These are phyloP conservation scores for Jackrogersella minutella DNA, from an alignment of 495 filamentous ascomycete species.

Conservation along the genomic window DNA sequence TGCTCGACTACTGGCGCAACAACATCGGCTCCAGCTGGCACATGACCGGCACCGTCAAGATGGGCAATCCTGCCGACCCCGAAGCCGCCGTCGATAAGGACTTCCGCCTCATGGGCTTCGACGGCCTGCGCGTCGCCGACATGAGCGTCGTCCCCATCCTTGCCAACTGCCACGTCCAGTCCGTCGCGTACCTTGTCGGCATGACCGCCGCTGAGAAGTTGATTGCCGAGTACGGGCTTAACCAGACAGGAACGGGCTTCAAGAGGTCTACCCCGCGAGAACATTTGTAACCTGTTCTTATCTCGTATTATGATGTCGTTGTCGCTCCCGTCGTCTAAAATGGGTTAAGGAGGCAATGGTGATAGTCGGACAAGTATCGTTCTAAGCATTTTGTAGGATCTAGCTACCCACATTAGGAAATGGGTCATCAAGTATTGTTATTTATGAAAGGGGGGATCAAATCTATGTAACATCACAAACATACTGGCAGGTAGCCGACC, in stretches of 20 bases:
- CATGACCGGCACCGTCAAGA: conserved; percentile 68
- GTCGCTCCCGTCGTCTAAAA: too few relatives aligned
- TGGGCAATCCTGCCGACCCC: conserved; percentile 60
- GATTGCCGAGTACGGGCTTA: conserved; percentile 51
- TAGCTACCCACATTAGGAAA: not conserved
- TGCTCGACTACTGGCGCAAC: conserved; percentile 58
- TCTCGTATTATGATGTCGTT: not conserved
- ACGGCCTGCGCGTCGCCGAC: conserved; percentile 68
- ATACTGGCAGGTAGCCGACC: conserved; percentile 17
- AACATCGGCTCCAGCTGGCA: conserved; percentile 58
- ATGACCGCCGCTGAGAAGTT: conserved; percentile 54
- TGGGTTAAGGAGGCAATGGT: too few relatives aligned
- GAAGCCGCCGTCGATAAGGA: conserved; percentile 63
- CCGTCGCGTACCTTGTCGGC: conserved; percentile 49
- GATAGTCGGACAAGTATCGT: not conserved
- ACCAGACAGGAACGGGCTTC: conserved; percentile 7
- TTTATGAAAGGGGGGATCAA: conserved; percentile 19
- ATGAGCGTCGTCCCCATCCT: conserved; percentile 71
- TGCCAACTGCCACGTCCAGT: conserved; percentile 46
- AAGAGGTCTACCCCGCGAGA: not conserved
- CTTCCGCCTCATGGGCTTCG: conserved; percentile 64
- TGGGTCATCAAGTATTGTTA: not conserved
- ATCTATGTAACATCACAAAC: conserved; percentile 21
- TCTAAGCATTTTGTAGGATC: not conserved
- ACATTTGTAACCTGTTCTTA: not conserved